These are phyloP conservation scores for Mycosphaerella sp. DNA, from an alignment of 2,329 filamentous ascomycete species.

Conservation along the genomic window DNA sequence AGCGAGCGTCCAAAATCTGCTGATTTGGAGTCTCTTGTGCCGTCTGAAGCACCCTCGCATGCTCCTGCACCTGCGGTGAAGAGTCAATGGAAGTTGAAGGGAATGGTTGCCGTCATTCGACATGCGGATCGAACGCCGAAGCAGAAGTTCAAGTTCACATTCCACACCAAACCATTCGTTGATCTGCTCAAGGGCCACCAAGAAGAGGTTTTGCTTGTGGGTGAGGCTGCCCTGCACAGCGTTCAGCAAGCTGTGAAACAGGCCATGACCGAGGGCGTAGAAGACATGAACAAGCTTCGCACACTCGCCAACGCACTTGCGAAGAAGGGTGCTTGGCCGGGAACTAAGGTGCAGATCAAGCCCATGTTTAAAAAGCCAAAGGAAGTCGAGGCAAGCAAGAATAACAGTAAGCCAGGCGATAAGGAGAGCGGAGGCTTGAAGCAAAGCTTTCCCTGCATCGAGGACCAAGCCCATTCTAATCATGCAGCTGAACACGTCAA, in stretches of 20 bases:
- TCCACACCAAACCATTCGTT: constrained; percentile 94
- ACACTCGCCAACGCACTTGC: constrained; percentile 77
- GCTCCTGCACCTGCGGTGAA: constrained; percentile 58
- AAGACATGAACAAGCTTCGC: constrained; percentile 81
- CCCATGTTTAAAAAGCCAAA: constrained; percentile 95
- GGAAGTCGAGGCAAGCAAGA: constrained; percentile 18
- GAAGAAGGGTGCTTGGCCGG: constrained; percentile 89
- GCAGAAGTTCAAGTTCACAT: constrained; percentile 99
- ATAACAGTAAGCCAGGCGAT: constrained; percentile 48
- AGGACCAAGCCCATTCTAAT: constrained; percentile 5
- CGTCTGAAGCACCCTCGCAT: constrained; percentile 23
- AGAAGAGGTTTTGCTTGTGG: constrained; percentile 90
- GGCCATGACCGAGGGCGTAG: constrained; percentile 69
- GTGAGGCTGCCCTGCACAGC: constrained; percentile 79
- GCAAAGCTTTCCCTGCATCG: constrained; percentile 12
- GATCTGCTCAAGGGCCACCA: constrained; percentile 90
- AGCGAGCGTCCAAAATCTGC: constrained; percentile 15
- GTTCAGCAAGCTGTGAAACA: constrained; percentile 81
- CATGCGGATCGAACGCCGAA: constrained; percentile 97
- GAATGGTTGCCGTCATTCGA: constrained; percentile 90
- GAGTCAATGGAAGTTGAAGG: constrained; percentile 96
- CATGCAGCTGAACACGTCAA: background rate
- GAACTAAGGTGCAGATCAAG: constrained; percentile 98
- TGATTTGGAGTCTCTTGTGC: constrained; percentile 14
- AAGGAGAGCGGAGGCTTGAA: constrained; percentile 49